Conservation (phyloP, 2,329 filamentous ascomycete species). For the Trichoderma koningii region DNA sequence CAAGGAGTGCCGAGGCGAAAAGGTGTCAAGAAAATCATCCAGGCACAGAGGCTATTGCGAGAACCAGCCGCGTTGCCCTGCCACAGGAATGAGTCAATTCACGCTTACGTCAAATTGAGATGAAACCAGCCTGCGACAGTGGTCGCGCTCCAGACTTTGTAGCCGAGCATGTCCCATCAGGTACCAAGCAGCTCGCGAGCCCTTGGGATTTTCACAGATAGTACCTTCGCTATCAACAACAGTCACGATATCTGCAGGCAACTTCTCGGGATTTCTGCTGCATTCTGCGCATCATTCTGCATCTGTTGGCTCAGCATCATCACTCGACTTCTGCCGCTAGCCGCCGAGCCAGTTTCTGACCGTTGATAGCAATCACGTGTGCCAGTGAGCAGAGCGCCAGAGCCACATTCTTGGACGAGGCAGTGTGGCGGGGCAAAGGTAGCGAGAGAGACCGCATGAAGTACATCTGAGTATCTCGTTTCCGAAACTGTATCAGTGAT, state of each 20-base stretch:
- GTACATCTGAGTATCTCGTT: not conserved
- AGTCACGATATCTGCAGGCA: not conserved
- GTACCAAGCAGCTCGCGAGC: too few species aligned
- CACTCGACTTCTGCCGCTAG: not conserved
- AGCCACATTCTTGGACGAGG: slow-evolving; percentile 16
- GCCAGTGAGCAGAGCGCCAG: slow-evolving; percentile 2
- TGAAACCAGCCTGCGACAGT: slow-evolving; percentile 26
- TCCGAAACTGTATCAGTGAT: too few species aligned
- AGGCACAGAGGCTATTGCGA: not conserved
- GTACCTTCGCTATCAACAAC: not conserved
- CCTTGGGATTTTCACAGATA: too few species aligned
- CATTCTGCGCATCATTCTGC: not conserved
- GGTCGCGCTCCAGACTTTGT: not conserved
- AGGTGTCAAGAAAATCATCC: not conserved
- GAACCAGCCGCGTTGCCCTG: slow-evolving; percentile 1
- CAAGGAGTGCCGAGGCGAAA: too few species aligned
- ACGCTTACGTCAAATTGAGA: slow-evolving; percentile 15
- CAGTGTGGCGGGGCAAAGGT: slow-evolving; percentile 23
- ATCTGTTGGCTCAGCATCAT: not conserved
- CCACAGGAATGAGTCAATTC: slow-evolving; percentile 3
- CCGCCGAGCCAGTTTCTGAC: slow-evolving; percentile 13
- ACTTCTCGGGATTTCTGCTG: not conserved
- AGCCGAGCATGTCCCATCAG: not conserved
- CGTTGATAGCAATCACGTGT: slow-evolving; percentile 20
- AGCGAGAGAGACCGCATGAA: not conserved